Percentiles rank a stretch among this genome's conserved stretches.
Conservation (phyloP, 371 early-diverging fungal species). For the Rhizopus stolonifer region DNA sequence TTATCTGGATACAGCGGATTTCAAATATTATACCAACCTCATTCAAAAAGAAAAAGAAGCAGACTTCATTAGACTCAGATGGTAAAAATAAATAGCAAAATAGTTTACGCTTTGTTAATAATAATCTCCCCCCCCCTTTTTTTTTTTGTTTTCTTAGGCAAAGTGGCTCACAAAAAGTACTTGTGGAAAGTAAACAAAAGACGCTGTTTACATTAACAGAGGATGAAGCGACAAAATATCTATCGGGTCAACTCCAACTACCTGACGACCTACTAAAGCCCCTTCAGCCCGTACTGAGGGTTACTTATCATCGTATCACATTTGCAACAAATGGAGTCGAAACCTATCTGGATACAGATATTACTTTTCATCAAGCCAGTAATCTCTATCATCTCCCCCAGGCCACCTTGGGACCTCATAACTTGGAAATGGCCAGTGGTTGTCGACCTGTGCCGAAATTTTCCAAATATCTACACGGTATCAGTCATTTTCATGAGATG, state of each 20-base stretch:
- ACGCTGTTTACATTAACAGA: constrained; percentile 58
- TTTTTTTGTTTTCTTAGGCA: constrained; percentile 82
- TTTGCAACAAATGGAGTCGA: constrained; percentile 97
- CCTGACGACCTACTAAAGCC: constrained; percentile 74
- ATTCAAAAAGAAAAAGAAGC: constrained; percentile 89
- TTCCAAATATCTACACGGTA: constrained; percentile 96
- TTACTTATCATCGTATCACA: constrained; percentile 96
- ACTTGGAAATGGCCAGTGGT: constrained; percentile 78
- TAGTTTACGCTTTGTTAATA: constrained; percentile 90
- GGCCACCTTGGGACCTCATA: constrained; percentile 85
- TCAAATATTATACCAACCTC: constrained; percentile 55
- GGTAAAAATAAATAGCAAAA: constrained; percentile 93
- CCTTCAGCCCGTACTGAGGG: constrained; percentile 82
- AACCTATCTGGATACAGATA: constrained; percentile 94
- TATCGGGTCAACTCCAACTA: constrained; percentile 79
- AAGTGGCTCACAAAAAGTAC: constrained; percentile 64
- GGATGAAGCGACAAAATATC: constrained; percentile 33
- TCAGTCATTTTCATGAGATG: constrained; percentile 80
- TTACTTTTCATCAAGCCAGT: constrained; percentile 89
- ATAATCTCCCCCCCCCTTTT: constrained; percentile 33
- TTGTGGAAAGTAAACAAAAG: constrained; percentile 90
- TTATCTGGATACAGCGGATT: constrained; percentile 27
- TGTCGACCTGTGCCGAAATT: constrained; percentile 94
- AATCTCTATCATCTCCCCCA: constrained; percentile 90
- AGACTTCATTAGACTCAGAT: constrained; percentile 83